Base-by-base conservation (phyloP, 2,329 filamentous ascomycete species). In the Zymoseptoria crescenta region DNA sequence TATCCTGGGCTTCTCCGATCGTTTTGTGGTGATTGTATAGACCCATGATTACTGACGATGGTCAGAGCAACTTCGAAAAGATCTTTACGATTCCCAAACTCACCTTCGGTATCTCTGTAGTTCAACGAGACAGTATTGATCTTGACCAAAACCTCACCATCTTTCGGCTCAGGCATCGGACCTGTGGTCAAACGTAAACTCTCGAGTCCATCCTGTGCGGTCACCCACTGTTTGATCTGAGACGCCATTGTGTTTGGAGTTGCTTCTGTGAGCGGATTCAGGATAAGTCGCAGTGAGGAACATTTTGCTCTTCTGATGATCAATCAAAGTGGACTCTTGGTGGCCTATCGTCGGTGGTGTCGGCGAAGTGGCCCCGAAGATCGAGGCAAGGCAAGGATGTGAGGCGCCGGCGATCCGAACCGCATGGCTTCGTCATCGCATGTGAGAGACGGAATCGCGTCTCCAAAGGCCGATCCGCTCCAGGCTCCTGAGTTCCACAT, bases 11-110 rank as follows among this genome's bases (percentile, higher is more conserved):
- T 59, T 74, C 67, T 45, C 70, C 73, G 52, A 83, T 74, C 3
- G 79, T 77, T 65, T 80, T 79, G 74, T 88, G 84, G 72, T 89
- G 85, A 68, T 78, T 83, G 75, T 88, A 89, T 10, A 83, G 76
- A 29, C 87, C 87, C 75, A 81, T 85, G 67, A 77, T 78, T 20
- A 89, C 86, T 86, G 59, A 49, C 58, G 10, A 64, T 28, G 21
- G 9, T 41, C 35, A 41, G 13, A 55, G 35, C 45, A 9, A 45
- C 3, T 29, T 24, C 28, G 21, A 3, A 3, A n/a, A 51, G 49
- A 20, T n/a, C 7, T 10, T n/a, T 5, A 27, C 49, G 1, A 9
- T n/a, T 51, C 21, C n/a, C 49, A 10, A 16, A 24, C 60, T 57
- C 64, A 73, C 74, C 74, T 69, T 78, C 76, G 19, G 78, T 78